Evolutionary conservation across 768 basidiomycete genomes (phyloP).

Genomic region (Sarcodon aspratus): DNA sequence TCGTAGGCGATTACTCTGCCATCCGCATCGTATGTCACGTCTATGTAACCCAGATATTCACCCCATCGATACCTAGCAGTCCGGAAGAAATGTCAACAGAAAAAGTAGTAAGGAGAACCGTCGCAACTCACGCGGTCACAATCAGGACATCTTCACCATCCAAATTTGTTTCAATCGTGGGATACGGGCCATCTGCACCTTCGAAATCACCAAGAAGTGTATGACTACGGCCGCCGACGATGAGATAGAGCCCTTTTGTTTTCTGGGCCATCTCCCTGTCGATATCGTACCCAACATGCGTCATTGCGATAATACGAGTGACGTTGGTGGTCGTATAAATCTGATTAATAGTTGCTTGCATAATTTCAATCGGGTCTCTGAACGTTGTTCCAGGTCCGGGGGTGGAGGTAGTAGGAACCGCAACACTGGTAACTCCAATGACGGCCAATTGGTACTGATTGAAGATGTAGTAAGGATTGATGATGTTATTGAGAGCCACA

Average conservation of each 20-base stretch:
- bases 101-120: not conserved
- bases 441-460: conserved; percentile 27
- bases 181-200: conserved; percentile 29
- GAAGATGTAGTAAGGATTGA: conserved; percentile 30
- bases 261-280: conserved; percentile 29
- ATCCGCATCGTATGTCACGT: conserved; percentile 25
- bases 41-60: conserved; percentile 33
- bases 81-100: not conserved
- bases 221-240: conserved; percentile 33
- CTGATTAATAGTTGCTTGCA: conserved; percentile 25
- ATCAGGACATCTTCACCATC: conserved; percentile 35
- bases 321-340: conserved; percentile 22
- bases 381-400: conserved; percentile 28
- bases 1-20: conserved; percentile 29
- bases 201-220: conserved; percentile 31
- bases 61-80: conserved; percentile 26
- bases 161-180: conserved; percentile 29
- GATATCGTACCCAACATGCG: conserved; percentile 33
- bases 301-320: conserved; percentile 30
- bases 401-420: conserved; percentile 25
- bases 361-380: conserved; percentile 24
- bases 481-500: conserved; percentile 16
- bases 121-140: conserved; percentile 21
- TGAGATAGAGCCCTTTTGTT: conserved; percentile 27
- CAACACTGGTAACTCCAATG: conserved; percentile 30